Percentiles rank a stretch among this genome's conserved stretches.
Conservation (phyloP, 768 basidiomycete genomes). For the Hysterangium stoloniferum region DNA sequence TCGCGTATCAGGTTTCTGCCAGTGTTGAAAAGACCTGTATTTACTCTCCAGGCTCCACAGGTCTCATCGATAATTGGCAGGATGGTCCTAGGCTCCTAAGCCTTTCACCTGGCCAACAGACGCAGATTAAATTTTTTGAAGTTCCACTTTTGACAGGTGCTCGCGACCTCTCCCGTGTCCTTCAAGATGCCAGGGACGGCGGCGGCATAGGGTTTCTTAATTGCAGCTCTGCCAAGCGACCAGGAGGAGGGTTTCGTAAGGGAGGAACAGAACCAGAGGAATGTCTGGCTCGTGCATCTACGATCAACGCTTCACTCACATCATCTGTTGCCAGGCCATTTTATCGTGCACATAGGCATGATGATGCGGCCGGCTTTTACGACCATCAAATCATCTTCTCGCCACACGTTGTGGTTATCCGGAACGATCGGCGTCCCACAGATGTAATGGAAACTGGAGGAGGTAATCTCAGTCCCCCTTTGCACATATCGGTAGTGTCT, state of each 20-base stretch:
- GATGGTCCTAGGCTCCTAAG: neutral
- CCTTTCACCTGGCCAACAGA: neutral
- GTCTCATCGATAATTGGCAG: conserved; percentile 1
- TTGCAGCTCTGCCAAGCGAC: conserved; percentile 36
- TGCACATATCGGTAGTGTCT: conserved; percentile 32
- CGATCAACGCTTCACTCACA: conserved; percentile 32
- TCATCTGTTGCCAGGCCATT: conserved; percentile 29
- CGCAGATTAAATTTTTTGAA: neutral
- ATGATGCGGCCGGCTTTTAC: conserved; percentile 35
- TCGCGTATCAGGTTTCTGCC: neutral
- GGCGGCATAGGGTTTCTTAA: conserved; percentile 31
- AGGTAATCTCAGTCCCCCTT: conserved; percentile 29
- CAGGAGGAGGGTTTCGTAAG: conserved; percentile 36
- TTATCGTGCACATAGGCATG: conserved; percentile 32
- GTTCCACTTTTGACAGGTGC: neutral
- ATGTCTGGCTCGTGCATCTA: conserved; percentile 32
- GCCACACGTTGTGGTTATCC: conserved; percentile 35
- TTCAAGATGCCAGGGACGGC: neutral
- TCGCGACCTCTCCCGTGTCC: neutral
- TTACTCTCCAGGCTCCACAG: neutral
- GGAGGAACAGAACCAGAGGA: conserved; percentile 43
- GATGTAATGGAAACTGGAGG: neutral
- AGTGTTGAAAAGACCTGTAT: neutral
- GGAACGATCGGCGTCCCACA: conserved; percentile 22
- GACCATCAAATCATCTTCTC: conserved; percentile 43